Base-by-base conservation (phyloP, 257 asterid species). In the Petunia secreta region DNA sequence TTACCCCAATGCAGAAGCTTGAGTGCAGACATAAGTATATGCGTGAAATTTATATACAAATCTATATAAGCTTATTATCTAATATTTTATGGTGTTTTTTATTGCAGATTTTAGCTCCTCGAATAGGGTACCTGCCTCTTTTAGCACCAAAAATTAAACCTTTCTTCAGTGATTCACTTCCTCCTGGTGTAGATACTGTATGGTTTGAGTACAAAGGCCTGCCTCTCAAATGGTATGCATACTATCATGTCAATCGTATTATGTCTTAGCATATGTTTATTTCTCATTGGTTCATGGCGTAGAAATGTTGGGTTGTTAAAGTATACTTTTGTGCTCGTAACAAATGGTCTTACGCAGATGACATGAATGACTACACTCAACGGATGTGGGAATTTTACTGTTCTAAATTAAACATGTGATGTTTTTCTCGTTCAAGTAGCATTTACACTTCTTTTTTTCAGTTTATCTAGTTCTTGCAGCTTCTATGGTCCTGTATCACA, bases 161-260 rank as follows among this genome's bases (percentile, higher is more conserved):
- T 68, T 92, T 89, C 88, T 94, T 96, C 89, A 91, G 93, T 86
- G 86, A 91, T 82, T 83, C 92, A 60, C 97, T 94, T 79, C 99
- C 99, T 65, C 98, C 99, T 57, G 99, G 98, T 57, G 93, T 83
- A 69, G 99, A 96, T 88, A 95, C 97, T 53, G 93, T 95, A 67
- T 95, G 99, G 99, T 93, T 95, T 82, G 99, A 95, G 85, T 93
- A 94, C 90, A 91, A 89, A 84, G 99, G 98, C 16, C 87, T 95
- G 86, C 99, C 99, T 54, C 97, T 96, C 86, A 96, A 92, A 84
- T 96, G 99, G 99, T 95, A 87, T 58, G 87, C 71, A 73, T 79
- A 15, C 62, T 40, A 58, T 79, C 75, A 63, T 58, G 62, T 50
- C 14, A 73, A 50, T 73, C 43, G 0, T 25, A 25, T 6, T 50